Evolutionary conservation across 2,329 filamentous ascomycete species (phyloP).

Genomic region (Myriangium duriaei): DNA sequence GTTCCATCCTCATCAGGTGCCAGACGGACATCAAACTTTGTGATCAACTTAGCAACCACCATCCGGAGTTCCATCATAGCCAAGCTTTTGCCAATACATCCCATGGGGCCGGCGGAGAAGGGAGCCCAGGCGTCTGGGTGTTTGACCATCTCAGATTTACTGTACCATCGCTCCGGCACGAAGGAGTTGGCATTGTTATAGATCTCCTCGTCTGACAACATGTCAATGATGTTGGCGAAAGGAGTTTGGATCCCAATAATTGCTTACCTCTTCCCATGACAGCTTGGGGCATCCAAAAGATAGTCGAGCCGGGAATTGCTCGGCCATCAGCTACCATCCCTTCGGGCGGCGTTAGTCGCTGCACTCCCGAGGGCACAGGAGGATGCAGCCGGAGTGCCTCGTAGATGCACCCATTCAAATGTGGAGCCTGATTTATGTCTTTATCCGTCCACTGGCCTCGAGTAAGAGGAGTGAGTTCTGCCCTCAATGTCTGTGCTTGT

Average conservation of each 20-base stretch:
- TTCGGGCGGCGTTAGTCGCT: constrained; percentile 32
- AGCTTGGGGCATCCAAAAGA: constrained; percentile 37
- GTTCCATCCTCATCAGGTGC: constrained; percentile 25
- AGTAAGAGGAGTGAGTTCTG: constrained; percentile 19
- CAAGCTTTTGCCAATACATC: constrained; percentile 27
- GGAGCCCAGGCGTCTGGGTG: constrained; percentile 25
- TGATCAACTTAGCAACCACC: constrained; percentile 23
- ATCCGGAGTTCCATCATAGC: constrained; percentile 27
- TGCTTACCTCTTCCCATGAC: constrained; percentile 20
- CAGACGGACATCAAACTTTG: constrained; percentile 25
- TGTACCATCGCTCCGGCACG: constrained; percentile 27
- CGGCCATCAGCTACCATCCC: constrained; percentile 33
- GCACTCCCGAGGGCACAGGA: constrained; percentile 25
- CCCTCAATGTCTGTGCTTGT: constrained; percentile 20
- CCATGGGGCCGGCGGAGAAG: constrained; percentile 22
- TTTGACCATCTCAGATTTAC: constrained; percentile 19
- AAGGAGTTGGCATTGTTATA: constrained; percentile 20
- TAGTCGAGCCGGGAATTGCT: constrained; percentile 33
- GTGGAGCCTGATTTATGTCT: constrained; percentile 15
- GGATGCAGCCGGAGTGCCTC: constrained; percentile 33
- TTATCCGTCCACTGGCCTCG: constrained; percentile 5
- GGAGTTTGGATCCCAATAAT: constrained; percentile 4
- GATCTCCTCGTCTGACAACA: constrained; percentile 13
- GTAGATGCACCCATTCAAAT: constrained; percentile 31
- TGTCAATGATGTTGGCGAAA: neutral